Conservation (phyloP, 2,329 filamentous ascomycete genomes). For the Claviceps pazoutovae region DNA sequence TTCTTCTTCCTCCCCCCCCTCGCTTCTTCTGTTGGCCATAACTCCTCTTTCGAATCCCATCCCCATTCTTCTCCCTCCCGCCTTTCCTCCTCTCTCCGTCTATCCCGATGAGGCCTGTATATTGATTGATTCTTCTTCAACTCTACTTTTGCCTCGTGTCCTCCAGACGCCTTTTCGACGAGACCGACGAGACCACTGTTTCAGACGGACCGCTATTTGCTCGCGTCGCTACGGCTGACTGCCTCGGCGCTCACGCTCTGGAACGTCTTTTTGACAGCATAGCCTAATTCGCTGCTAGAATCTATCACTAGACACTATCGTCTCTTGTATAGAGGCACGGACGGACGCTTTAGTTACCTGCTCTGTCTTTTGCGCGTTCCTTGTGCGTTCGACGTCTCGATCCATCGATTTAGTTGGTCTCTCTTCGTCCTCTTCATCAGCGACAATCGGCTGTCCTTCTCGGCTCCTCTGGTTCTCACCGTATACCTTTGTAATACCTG, state of each 20-base stretch:
- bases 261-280: not conserved
- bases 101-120: slow-evolving; percentile 22
- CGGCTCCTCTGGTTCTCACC: slow-evolving; percentile 7
- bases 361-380: not conserved
- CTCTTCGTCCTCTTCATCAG: not conserved
- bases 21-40: slow-evolving; percentile 12
- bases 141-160: slow-evolving; percentile 16
- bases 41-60: slow-evolving; percentile 7
- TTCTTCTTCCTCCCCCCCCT: slow-evolving; percentile 11
- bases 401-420: not conserved
- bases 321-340: not conserved
- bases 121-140: slow-evolving; percentile 20
- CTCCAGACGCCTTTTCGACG: slow-evolving; percentile 1
- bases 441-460: not conserved
- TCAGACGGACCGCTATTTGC: slow-evolving; percentile 2
- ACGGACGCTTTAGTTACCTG: not conserved
- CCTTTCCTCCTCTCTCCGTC: slow-evolving; percentile 3
- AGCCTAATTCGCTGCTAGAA: not conserved
- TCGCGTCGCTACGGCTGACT: not conserved
- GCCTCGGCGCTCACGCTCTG: not conserved
- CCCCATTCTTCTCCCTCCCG: slow-evolving; percentile 3
- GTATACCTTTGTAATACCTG: slow-evolving; percentile 22
- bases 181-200: not conserved
- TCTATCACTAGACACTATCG: not conserved
- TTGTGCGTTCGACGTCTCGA: not conserved